phyloP scores from a whole-genome alignment of 352 stramenopile genomes.

The Plasmopara viticola region DNA sequence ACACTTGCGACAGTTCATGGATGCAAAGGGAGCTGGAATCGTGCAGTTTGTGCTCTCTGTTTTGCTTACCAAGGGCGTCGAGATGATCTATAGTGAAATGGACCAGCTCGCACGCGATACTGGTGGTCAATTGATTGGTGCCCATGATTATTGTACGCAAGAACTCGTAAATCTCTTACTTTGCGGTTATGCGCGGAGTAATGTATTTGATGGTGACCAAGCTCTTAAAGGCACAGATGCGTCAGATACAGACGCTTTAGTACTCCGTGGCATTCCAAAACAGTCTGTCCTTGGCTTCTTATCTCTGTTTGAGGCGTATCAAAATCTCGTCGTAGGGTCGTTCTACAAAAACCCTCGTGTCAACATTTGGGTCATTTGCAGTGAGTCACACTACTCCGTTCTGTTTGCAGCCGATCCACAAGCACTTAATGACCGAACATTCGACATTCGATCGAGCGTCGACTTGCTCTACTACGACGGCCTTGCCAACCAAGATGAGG shows the following conservation, averaged over 20 bases:
- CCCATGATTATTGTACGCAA: conserved; percentile 88
- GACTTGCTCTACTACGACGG: conserved; percentile 88
- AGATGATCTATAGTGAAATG: conserved; percentile 74
- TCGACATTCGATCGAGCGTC: conserved; percentile 31
- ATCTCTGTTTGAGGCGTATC: conserved; percentile 89
- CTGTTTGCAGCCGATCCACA: conserved; percentile 49
- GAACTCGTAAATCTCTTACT: conserved; percentile 97
- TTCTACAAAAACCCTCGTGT: conserved; percentile 66
- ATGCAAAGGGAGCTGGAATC: conserved; percentile 53
- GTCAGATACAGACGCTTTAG: conserved; percentile 50
- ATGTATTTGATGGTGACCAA: conserved; percentile 91
- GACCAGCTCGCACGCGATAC: conserved; percentile 57
- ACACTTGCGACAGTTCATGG: conserved; percentile 42
- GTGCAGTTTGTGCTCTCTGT: conserved; percentile 67
- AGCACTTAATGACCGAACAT: conserved; percentile 21
- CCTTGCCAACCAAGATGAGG: conserved; percentile 84
- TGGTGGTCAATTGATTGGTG: conserved; percentile 66
- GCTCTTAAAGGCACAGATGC: conserved; percentile 57
- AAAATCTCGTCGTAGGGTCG: conserved; percentile 80
- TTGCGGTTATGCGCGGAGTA: conserved; percentile 86
- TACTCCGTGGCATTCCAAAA: conserved; percentile 63
- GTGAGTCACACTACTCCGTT: conserved; percentile 90
- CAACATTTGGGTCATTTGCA: conserved; percentile 89
- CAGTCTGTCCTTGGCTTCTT: conserved; percentile 77
- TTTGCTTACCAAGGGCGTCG: conserved; percentile 54